A percentile compares a stretch with the other conserved stretches of the same genome.
Conservation (phyloP, 306 rosid genomes). For the Citrullus colocynthis region DNA sequence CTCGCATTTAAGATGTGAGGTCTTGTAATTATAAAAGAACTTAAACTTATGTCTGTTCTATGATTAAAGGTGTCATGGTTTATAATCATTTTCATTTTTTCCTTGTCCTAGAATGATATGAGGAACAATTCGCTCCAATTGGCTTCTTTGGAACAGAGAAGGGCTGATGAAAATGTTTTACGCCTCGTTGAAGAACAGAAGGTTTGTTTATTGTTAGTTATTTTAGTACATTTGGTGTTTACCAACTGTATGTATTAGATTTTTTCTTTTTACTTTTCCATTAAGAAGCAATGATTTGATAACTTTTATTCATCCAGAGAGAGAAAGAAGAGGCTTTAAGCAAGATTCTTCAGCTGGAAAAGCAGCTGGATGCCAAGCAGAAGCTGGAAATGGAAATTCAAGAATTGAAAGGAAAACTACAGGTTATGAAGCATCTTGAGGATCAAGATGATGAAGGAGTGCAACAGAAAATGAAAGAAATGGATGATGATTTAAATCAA, state of each 20-base stretch:
- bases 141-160: slow-evolving; percentile 81
- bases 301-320: slow-evolving; percentile 29
- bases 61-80: slow-evolving; percentile 13
- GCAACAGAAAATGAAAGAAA: slow-evolving; percentile 62
- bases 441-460: slow-evolving; percentile 79
- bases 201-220: slow-evolving; percentile 28
- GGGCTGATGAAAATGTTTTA: slow-evolving; percentile 63
- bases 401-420: slow-evolving; percentile 77
- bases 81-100: neutral
- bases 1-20: neutral
- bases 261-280: neutral
- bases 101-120: slow-evolving; percentile 49
- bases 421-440: slow-evolving; percentile 92
- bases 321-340: slow-evolving; percentile 77
- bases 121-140: slow-evolving; percentile 60
- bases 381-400: slow-evolving; percentile 89
- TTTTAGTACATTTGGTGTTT: neutral
- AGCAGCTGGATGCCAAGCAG: slow-evolving; percentile 84
- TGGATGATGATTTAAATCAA: slow-evolving; percentile 44
- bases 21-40: neutral
- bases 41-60: neutral
- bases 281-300: neutral
- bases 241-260: neutral
- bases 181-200: slow-evolving; percentile 84
- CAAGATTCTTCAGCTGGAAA: slow-evolving; percentile 71